Percentiles rank a stretch among this genome's conserved stretches.
phyloP scores from a whole-genome alignment of 2,329 filamentous ascomycete genomes.

The Xylaria sp. region DNA sequence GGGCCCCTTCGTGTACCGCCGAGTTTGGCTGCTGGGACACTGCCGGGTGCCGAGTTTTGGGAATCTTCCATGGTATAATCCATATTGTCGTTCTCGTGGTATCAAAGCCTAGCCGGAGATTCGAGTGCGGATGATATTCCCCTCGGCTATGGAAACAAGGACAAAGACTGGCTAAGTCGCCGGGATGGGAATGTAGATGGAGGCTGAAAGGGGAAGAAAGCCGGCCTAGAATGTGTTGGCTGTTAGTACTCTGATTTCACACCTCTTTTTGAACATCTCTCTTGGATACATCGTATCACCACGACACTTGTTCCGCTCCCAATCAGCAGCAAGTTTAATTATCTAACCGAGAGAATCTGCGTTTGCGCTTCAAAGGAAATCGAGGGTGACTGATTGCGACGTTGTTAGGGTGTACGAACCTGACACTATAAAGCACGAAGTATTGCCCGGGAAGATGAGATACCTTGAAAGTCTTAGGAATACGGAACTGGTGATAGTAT shows the following conservation, averaged over 20 bases:
- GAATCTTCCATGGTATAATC: slow-evolving; percentile 64
- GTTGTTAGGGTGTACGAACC: slow-evolving; percentile 18
- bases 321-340: neutral
- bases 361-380: neutral
- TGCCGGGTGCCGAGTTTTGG: slow-evolving; percentile 71
- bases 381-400: neutral
- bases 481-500: slow-evolving; percentile 4
- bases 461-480: slow-evolving; percentile 6
- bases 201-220: slow-evolving; percentile 29
- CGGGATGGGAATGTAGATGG: slow-evolving; percentile 15
- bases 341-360: neutral
- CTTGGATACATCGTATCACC: slow-evolving; percentile 8
- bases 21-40: slow-evolving; percentile 66
- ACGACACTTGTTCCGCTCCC: neutral
- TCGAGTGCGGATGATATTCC: neutral
- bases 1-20: slow-evolving; percentile 60
- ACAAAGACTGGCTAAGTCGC: slow-evolving; percentile 26
- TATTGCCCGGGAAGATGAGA: slow-evolving; percentile 4
- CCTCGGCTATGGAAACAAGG: neutral
- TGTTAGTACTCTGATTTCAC: too few species aligned
- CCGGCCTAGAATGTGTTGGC: slow-evolving; percentile 35
- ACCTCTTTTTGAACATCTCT: too few species aligned
- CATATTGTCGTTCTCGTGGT: slow-evolving; percentile 45
- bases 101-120: neutral
- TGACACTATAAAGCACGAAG: slow-evolving; percentile 9